Evolutionary conservation across 306 rosid species (phyloP).

Genomic region (Sphenostylis stenocarpa): DNA sequence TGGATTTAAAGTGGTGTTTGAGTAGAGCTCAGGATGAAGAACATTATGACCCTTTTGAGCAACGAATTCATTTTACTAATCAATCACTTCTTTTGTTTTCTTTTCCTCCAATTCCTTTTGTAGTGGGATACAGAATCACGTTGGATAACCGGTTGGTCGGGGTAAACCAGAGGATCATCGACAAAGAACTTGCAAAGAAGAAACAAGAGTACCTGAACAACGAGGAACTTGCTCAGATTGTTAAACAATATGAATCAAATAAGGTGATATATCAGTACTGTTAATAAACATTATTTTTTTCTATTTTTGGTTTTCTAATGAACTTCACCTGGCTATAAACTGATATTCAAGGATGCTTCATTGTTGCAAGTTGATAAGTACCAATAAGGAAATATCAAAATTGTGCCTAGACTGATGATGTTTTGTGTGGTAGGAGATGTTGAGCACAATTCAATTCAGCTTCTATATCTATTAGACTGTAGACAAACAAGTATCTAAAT

Average conservation of each 20-base stretch:
- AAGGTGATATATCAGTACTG: constrained; percentile 41
- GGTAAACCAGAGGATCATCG: constrained; percentile 44
- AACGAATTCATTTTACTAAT: constrained; percentile 21
- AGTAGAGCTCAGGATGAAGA: background rate
- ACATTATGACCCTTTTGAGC: background rate
- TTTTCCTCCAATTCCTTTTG: constrained; percentile 12
- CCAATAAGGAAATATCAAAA: background rate
- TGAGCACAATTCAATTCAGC: too few relatives aligned
- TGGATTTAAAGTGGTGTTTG: background rate
- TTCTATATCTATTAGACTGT: too few relatives aligned
- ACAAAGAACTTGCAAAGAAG: constrained; percentile 45
- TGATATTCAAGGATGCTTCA: background rate
- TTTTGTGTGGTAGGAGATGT: background rate
- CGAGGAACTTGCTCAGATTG: constrained; percentile 43
- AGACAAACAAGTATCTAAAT: too few relatives aligned
- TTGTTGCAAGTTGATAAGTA: background rate
- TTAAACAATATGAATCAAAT: constrained; percentile 41
- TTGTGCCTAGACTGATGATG: background rate
- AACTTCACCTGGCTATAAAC: background rate
- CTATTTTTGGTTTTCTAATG: background rate
- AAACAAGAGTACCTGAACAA: constrained; percentile 46
- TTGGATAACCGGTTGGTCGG: constrained; percentile 44
- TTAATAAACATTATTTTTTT: background rate
- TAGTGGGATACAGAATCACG: constrained; percentile 66
- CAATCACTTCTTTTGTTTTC: background rate